Evolutionary conservation across 1,284 basidiomycete species (phyloP), one percentile per base, ranked within the genome.

Genomic region (Irpex lacteus): DNA sequence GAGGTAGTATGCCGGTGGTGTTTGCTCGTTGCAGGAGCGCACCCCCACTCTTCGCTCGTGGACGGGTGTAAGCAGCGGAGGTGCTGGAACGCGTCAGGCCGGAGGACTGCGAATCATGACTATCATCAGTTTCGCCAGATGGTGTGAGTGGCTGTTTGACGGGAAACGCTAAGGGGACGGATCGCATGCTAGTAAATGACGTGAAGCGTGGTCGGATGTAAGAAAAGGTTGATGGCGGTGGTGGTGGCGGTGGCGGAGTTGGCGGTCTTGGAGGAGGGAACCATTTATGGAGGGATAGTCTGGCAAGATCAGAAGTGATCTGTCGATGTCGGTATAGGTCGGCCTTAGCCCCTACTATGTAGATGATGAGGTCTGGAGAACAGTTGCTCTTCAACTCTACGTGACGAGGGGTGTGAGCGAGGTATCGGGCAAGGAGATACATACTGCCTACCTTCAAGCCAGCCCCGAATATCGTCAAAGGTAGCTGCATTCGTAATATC

Each of bases 401-500:
- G 19, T 40, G 37, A 38, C 21, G 15, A 57, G 50, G 19, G n/a
- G 36, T 6, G 19, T 47, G 36, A 58, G 36, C 38, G 26, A 15
- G 52, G 32, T 34, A 11, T 50, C 21, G 36, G 5, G 60, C n/a
- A 26, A 26, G 7, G 19, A 26, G 3, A 26, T 21, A 68, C 66
- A 60, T 67, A 70, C 53, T 60, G 57, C 76, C 56, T 66, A 89
- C 93, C 95, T 80, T 96, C 92, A 63, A 98, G 84, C 96, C 97
- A 98, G 60, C 92, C 91, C 67, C 91, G 86, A 67, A 98, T 88
- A 76, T 98, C 96, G 66, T 94, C 86, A 80, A 98, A 97, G 58
- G 92, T 94, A 64, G 90, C 82, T 69, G 86, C 83, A 78, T 94
- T 94, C 71, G 98, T 99, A 71, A 99, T 96, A 82, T 99, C 97